phyloP scores from a whole-genome alignment of 2,329 filamentous ascomycete genomes.

The Botrytis fabae region DNA sequence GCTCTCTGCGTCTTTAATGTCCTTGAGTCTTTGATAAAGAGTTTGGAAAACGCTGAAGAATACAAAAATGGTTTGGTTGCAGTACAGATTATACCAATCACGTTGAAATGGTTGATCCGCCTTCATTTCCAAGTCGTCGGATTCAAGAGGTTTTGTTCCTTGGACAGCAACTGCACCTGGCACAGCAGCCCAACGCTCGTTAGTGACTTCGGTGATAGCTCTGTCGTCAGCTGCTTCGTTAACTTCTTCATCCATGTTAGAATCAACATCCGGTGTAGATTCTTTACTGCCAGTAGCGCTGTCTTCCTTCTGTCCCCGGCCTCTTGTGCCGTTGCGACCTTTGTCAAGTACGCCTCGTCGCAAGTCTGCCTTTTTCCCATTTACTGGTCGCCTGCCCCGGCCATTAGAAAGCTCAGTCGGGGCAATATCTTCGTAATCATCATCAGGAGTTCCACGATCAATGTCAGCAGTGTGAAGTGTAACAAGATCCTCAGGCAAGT shows the following conservation, averaged over 20 bases:
- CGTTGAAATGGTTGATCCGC: constrained; percentile 80
- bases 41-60: constrained; percentile 93
- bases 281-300: constrained; percentile 83
- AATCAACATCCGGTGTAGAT: constrained; percentile 81
- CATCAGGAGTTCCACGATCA: constrained; percentile 69
- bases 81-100: constrained; percentile 84
- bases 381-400: constrained; percentile 59
- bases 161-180: constrained; percentile 56
- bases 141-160: constrained; percentile 53
- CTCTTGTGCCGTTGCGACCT: constrained; percentile 67
- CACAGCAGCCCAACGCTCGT: constrained; percentile 65
- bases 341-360: constrained; percentile 84
- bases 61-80: constrained; percentile 87
- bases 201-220: constrained; percentile 60
- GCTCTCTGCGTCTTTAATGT: constrained; percentile 77
- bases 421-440: constrained; percentile 65
- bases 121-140: constrained; percentile 64
- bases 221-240: constrained; percentile 60
- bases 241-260: constrained; percentile 75
- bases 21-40: constrained; percentile 80
- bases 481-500: constrained; percentile 68
- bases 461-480: constrained; percentile 67
- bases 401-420: constrained; percentile 71
- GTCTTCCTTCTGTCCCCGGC: constrained; percentile 74
- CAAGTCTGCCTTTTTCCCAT: constrained; percentile 76